Percentiles rank a stretch among this genome's conserved stretches.
phyloP scores from a whole-genome alignment of 2,329 filamentous ascomycete genomes.

The Nemania sp. region DNA sequence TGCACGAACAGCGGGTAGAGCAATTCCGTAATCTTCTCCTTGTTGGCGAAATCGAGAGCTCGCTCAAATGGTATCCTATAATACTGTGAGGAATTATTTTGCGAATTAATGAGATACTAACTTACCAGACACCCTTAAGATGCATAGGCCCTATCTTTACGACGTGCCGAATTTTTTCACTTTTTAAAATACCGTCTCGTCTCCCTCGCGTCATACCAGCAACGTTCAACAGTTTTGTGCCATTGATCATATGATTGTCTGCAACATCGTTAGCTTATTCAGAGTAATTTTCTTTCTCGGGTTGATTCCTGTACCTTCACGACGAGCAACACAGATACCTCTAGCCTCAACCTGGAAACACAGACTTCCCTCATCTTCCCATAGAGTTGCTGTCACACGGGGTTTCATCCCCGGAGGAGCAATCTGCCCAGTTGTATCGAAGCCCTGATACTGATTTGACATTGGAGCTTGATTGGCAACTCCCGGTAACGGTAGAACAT shows the following conservation, averaged over 20 bases:
- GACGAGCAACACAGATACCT: slow-evolving; percentile 92
- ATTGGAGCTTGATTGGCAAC: slow-evolving; percentile 63
- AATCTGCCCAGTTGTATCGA: slow-evolving; percentile 90
- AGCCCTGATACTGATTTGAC: slow-evolving; percentile 69
- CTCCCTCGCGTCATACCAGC: slow-evolving; percentile 97
- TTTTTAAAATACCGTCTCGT: slow-evolving; percentile 95
- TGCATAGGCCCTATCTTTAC: slow-evolving; percentile 99
- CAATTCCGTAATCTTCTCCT: slow-evolving; percentile 97
- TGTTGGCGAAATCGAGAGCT: slow-evolving; percentile 98
- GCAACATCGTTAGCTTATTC: slow-evolving; percentile 39
- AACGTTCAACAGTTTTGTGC: slow-evolving; percentile 95
- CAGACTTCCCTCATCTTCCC: slow-evolving; percentile 97
- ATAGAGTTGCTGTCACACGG: slow-evolving; percentile 92
- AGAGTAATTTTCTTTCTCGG: slow-evolving; percentile 1
- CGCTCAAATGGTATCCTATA: slow-evolving; percentile 95
- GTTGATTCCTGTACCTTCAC: slow-evolving; percentile 74
- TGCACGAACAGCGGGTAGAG: slow-evolving; percentile 97
- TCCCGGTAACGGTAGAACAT: slow-evolving; percentile 78
- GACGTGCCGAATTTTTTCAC: slow-evolving; percentile 95
- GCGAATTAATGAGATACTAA: not conserved
- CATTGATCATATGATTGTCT: slow-evolving; percentile 99
- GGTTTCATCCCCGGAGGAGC: slow-evolving; percentile 96
- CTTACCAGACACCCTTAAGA: slow-evolving; percentile 91
- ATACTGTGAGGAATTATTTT: slow-evolving; percentile 27
- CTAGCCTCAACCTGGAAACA: slow-evolving; percentile 98